Base-by-base conservation (phyloP, 169 alveolate genomes). In the Perkinsus marinus region DNA sequence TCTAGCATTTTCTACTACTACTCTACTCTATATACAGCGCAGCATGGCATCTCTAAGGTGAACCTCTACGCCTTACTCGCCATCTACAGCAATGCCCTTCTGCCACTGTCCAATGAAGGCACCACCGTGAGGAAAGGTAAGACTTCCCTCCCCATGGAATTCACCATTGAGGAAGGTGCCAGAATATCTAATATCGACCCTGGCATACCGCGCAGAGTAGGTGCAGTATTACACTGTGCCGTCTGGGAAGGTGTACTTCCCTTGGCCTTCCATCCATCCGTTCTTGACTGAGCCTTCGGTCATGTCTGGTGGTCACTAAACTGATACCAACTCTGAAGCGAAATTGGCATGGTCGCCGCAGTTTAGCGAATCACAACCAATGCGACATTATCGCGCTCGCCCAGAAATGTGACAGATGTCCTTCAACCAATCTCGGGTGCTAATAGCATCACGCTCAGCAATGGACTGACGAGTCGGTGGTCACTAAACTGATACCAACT, bases 81-180 rank as follows among this genome's bases (percentile, higher is more conserved):
- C 97, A 34, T 94, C 96, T 3, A 94, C 39, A 47, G 95, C 90
- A 89, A 93, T 95, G 19, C 97, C 97, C 68, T 95, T 90, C n/a
- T 95, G 95, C 97, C 97, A 96, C 36, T 93, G 92, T 37, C 96
- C 97, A 26, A 93, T 92, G 90, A 93, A 96, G 43, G 93, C 68
- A 39, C 94, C 95, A 22, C 96, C 96, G 68, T 94, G 94, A n/a
- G 97, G 96, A 91, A 94, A 96, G 36, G 94, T 95, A 26, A 96
- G 92, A 39, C 95, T 93, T 19, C 97, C 97, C 2, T 94, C 94
- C 10, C 97, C 97, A 91, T 96, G 96, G 92, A 96, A 96, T 91
- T 95, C 96, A 30, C 96, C 97, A 92, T 95, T 94, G 39, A 94
- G 93, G 92, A 96, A 96, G 39, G 94, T 93, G 26, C 97, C 97